These are phyloP conservation scores for Cryphonectria japonica DNA, from an alignment of 2,329 filamentous ascomycete species.

Conservation along the genomic window DNA sequence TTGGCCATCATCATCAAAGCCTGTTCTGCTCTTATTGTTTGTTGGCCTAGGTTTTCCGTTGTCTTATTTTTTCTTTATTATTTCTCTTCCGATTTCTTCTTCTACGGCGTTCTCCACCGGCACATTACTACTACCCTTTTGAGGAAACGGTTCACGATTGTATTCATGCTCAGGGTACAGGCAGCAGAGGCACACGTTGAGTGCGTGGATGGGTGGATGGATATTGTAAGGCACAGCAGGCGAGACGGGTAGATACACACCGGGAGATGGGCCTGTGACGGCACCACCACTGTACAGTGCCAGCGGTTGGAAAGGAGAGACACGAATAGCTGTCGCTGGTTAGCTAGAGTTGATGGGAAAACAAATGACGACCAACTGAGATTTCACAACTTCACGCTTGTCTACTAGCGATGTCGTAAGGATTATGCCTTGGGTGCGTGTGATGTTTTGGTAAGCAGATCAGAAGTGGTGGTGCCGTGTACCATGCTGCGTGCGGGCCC, in stretches of 20 bases:
- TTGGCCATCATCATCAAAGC: constrained; percentile 6
- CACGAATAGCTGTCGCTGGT: constrained; percentile 4
- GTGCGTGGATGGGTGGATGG: not conserved
- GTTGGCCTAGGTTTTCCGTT: not conserved
- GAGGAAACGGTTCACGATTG: constrained; percentile 25
- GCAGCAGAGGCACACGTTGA: constrained; percentile 18
- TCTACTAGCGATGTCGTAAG: not conserved
- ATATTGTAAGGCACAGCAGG: not conserved
- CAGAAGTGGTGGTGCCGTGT: not conserved
- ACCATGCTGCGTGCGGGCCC: not conserved
- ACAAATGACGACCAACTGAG: not conserved
- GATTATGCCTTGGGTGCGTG: not conserved
- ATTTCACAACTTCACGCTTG: not conserved
- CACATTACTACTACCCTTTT: constrained; percentile 1
- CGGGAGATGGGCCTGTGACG: not conserved
- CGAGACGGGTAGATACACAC: constrained; percentile 4
- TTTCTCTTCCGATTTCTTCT: not conserved
- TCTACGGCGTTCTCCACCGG: constrained; percentile 12
- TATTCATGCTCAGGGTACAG: constrained; percentile 12
- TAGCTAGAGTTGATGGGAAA: constrained; percentile 16
- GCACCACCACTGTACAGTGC: not conserved
- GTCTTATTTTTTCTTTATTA: not conserved
- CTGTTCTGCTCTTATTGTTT: constrained; percentile 1
- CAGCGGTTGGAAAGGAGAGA: not conserved
- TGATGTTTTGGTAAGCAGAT: not conserved